A percentile compares a stretch with the other conserved stretches of the same genome.
Evolutionary conservation across 345 rosid species (phyloP).

Genomic region (Pistacia vera): DNA sequence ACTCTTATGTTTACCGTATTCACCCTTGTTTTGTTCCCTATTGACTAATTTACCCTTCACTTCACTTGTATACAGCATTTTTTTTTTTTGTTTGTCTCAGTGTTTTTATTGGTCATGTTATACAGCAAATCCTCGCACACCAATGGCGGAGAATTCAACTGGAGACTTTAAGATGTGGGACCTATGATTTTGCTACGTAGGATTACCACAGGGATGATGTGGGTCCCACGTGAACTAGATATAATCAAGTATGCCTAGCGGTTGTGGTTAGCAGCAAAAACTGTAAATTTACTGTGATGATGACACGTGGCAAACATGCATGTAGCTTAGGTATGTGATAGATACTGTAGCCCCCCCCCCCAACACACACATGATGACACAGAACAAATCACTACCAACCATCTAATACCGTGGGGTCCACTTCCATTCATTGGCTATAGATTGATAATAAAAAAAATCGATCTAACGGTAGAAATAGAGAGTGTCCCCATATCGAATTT

Average conservation of each 20-base stretch:
- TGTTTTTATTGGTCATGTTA: neutral
- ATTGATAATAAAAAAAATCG: neutral
- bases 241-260: neutral
- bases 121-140: slow-evolving; percentile 1
- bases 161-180: neutral
- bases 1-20: neutral
- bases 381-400: neutral
- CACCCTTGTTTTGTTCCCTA: neutral
- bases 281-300: neutral
- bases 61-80: too few species aligned
- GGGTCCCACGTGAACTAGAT: slow-evolving; percentile 6
- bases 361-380: neutral
- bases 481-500: neutral
- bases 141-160: slow-evolving; percentile 11
- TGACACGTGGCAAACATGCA: slow-evolving; percentile 15
- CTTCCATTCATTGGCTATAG: neutral
- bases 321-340: neutral
- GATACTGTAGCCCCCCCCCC: too few species aligned
- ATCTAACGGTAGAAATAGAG: neutral
- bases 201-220: neutral
- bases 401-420: neutral
- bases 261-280: neutral
- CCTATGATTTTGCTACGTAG: neutral
- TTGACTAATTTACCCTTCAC: neutral
- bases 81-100: neutral